Conservation (phyloP, 139 green algal species). For the Picocystis salinarum region DNA sequence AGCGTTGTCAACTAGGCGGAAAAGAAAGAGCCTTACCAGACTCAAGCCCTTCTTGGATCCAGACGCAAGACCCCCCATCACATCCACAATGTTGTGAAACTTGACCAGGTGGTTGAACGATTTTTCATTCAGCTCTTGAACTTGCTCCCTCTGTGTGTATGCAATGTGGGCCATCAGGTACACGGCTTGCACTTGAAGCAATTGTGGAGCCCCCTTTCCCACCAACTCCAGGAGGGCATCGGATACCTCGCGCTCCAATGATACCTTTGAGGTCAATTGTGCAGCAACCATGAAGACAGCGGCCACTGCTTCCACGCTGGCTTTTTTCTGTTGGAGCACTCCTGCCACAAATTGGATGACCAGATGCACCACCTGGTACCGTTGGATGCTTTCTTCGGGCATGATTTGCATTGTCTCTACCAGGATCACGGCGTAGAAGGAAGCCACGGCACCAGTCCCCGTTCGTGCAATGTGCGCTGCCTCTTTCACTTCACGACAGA, state of each 20-base stretch:
- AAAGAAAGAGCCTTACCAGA: slow-evolving; percentile 3
- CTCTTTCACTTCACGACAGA: too few relatives aligned
- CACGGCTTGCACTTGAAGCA: slow-evolving; percentile 4
- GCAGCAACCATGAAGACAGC: slow-evolving; percentile 17
- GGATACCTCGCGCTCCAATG: neutral
- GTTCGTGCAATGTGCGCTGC: too few relatives aligned
- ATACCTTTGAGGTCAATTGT: neutral
- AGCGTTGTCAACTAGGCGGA: too few relatives aligned
- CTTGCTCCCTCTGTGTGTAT: neutral
- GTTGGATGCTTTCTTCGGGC: too few relatives aligned
- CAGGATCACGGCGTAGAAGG: too few relatives aligned
- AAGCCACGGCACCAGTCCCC: too few relatives aligned
- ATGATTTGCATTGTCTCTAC: too few relatives aligned
- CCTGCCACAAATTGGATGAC: too few relatives aligned
- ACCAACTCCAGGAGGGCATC: slow-evolving; percentile 6
- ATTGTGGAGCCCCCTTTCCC: neutral
- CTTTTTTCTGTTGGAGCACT: too few relatives aligned
- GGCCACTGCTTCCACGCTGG: slow-evolving; percentile 30
- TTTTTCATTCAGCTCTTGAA: neutral
- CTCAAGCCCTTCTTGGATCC: neutral
- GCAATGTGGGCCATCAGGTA: slow-evolving; percentile 1
- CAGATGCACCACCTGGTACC: too few relatives aligned
- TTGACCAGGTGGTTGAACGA: slow-evolving; percentile 11
- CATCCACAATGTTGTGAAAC: neutral
- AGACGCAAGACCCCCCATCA: neutral